phyloP scores from a whole-genome alignment of 208 protist species.

The Hexamita inflata region DNA sequence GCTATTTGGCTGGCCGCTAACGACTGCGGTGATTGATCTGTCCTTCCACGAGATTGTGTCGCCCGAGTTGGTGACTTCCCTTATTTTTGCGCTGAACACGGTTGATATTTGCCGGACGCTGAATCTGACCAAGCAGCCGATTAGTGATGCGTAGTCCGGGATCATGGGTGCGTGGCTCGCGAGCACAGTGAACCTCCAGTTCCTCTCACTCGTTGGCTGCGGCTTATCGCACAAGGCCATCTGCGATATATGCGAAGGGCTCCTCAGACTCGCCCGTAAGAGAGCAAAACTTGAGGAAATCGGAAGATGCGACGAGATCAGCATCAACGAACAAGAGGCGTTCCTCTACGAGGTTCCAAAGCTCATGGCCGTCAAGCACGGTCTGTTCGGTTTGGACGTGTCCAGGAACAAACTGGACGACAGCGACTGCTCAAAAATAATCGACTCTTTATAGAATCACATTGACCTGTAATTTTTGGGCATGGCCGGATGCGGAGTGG shows the following conservation, averaged over 20 bases:
- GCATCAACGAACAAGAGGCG: neutral
- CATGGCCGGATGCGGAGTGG: neutral
- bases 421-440: neutral
- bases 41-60: neutral
- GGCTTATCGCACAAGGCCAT: neutral
- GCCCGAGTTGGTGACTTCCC: neutral
- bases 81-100: neutral
- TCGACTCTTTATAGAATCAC: neutral
- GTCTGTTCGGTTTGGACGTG: neutral
- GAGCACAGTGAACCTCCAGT: neutral
- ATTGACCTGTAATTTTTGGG: neutral
- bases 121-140: neutral
- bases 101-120: neutral
- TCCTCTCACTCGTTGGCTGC: neutral
- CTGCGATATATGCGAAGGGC: neutral
- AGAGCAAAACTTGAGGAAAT: neutral
- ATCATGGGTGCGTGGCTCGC: neutral
- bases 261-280: neutral
- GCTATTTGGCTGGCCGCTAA: neutral
- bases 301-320: neutral
- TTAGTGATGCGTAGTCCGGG: neutral
- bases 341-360: neutral
- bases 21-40: neutral
- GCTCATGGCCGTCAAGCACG: neutral
- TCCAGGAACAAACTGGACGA: neutral